phyloP scores from a whole-genome alignment of 2,329 filamentous ascomycete species.

The Aspergillus unguis region DNA sequence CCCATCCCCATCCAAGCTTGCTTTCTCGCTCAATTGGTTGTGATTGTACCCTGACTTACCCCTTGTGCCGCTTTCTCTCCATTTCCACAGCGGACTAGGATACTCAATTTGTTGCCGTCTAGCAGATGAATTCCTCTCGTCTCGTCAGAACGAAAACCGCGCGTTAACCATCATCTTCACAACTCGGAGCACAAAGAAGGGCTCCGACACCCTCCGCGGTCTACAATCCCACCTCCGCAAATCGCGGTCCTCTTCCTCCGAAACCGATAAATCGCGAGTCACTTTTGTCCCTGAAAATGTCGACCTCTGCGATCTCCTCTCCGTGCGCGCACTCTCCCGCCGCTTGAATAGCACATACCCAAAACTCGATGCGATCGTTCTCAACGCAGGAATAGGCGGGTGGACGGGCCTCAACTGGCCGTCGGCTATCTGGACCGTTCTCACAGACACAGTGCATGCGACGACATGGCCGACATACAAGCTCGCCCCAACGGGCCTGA shows the following conservation, averaged over 20 bases:
- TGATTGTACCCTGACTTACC: constrained; percentile 10
- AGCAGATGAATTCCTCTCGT: constrained; percentile 81
- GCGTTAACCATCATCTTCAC: constrained; percentile 79
- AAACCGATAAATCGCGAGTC: constrained; percentile 37
- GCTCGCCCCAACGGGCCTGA: constrained; percentile 55
- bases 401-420: constrained; percentile 77
- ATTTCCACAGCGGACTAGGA: constrained; percentile 69
- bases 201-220: constrained; percentile 64
- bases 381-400: constrained; percentile 85
- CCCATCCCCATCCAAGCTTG: background rate
- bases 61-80: constrained; percentile 8
- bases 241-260: constrained; percentile 37
- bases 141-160: constrained; percentile 58
- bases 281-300: constrained; percentile 55
- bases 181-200: constrained; percentile 73
- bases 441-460: constrained; percentile 64
- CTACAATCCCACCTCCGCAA: constrained; percentile 61
- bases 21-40: background rate
- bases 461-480: constrained; percentile 79
- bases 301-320: constrained; percentile 56
- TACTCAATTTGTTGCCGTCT: constrained; percentile 78
- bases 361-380: constrained; percentile 72
- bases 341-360: constrained; percentile 54
- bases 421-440: constrained; percentile 52
- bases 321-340: constrained; percentile 53